phyloP scores from a whole-genome alignment of 164 flowering plant genomes.

The Vitis vinifera region DNA sequence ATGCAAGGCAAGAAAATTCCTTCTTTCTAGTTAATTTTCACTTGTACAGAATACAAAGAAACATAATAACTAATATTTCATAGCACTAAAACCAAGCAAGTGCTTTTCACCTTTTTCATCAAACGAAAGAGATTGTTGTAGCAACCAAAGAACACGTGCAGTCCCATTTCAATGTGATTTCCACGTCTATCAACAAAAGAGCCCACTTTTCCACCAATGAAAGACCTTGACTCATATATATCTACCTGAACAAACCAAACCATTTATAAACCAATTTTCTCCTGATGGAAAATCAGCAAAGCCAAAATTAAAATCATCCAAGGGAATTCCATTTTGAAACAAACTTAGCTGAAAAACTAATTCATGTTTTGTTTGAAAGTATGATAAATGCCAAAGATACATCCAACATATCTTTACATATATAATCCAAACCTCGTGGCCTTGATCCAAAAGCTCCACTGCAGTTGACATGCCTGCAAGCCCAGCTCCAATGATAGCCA shows the following conservation, averaged over 20 bases:
- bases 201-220: constrained; percentile 98
- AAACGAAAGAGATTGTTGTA: constrained; percentile 95
- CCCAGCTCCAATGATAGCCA: constrained; percentile 98
- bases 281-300: neutral
- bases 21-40: neutral
- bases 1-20: neutral
- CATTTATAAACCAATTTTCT: neutral
- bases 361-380: neutral
- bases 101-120: constrained; percentile 79
- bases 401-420: neutral
- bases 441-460: constrained; percentile 98
- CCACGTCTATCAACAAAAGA: constrained; percentile 91
- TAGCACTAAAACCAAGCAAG: constrained; percentile 3
- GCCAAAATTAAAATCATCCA: constrained; percentile 2
- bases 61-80: neutral
- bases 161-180: constrained; percentile 97
- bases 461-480: constrained; percentile 99
- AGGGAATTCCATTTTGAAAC: neutral
- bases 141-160: constrained; percentile 98
- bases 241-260: constrained; percentile 66
- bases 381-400: neutral
- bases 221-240: constrained; percentile 86
- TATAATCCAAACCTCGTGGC: constrained; percentile 75
- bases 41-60: neutral
- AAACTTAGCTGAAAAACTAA: neutral